Conservation (phyloP, 768 basidiomycete genomes). For the Daedaleopsis nitida region DNA sequence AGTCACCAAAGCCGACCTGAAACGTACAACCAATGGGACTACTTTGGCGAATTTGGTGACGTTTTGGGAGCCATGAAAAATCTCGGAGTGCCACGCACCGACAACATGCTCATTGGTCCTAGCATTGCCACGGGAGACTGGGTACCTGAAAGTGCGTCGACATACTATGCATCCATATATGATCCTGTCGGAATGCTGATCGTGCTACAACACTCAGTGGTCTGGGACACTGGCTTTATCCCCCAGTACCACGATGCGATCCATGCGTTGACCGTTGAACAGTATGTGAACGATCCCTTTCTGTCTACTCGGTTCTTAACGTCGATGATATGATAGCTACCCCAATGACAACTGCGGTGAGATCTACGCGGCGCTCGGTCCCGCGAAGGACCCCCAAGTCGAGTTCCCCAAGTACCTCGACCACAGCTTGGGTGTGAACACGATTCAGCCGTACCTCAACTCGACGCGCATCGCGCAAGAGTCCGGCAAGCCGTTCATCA, state of each 20-base stretch:
- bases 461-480: conserved; percentile 36
- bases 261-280: conserved; percentile 42
- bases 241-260: conserved; percentile 34
- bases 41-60: conserved; percentile 34
- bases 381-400: conserved; percentile 36
- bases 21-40: conserved; percentile 31
- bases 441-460: conserved; percentile 41
- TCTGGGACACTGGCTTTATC: conserved; percentile 36
- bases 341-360: conserved; percentile 38
- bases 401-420: conserved; percentile 47
- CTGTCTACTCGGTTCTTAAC: background rate
- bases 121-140: conserved; percentile 34
- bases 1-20: conserved; percentile 41
- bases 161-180: too few relatives aligned
- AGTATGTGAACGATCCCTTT: conserved; percentile 25
- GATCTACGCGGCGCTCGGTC: conserved; percentile 27
- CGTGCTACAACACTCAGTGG: conserved; percentile 12
- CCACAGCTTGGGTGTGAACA: conserved; percentile 39
- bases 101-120: conserved; percentile 33
- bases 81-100: conserved; percentile 23
- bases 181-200: too few relatives aligned
- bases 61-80: conserved; percentile 29
- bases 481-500: conserved; percentile 42
- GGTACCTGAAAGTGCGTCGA: conserved; percentile 28
- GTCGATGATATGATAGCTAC: conserved; percentile 29